phyloP scores from a whole-genome alignment of 805 yeast genomes.

The Hyphopichia homilentoma region DNA sequence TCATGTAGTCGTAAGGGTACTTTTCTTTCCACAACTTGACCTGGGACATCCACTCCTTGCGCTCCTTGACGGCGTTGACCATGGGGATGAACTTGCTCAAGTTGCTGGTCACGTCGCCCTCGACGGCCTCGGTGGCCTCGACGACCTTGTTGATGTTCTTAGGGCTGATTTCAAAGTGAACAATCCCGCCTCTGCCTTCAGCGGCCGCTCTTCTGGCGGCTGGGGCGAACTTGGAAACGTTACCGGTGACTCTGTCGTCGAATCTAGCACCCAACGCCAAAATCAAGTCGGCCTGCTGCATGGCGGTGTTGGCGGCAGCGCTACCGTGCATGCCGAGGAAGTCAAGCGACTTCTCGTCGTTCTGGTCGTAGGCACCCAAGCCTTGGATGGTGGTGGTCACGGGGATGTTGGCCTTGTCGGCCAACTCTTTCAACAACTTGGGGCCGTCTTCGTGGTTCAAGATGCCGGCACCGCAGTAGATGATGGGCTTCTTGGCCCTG shows the following conservation, averaged over 20 bases:
- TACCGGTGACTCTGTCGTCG: constrained; percentile 96
- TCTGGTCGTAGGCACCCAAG: constrained; percentile 91
- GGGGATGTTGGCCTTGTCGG: constrained; percentile 89
- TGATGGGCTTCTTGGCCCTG: constrained; percentile 79
- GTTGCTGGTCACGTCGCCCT: constrained; percentile 89
- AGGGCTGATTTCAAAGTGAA: constrained; percentile 94
- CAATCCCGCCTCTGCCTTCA: constrained; percentile 89
- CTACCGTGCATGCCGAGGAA: constrained; percentile 99
- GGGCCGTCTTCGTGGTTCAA: constrained; percentile 81
- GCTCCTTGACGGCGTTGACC: constrained; percentile 56
- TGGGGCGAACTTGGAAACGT: constrained; percentile 86
- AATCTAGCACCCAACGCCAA: constrained; percentile 96
- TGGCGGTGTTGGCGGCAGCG: constrained; percentile 91
- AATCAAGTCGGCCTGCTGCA: constrained; percentile 90
- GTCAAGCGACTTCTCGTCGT: constrained; percentile 83
- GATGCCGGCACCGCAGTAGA: constrained; percentile 92
- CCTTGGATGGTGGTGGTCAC: constrained; percentile 96
- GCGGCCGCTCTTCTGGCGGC: constrained; percentile 84
- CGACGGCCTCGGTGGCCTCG: constrained; percentile 92
- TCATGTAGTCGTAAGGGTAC: constrained; percentile 80
- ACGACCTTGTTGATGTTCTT: constrained; percentile 98
- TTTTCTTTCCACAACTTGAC: constrained; percentile 79
- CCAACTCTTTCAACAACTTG: constrained; percentile 67
- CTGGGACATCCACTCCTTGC: constrained; percentile 77
- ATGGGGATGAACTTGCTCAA: constrained; percentile 70